Evolutionary conservation across 2,329 filamentous ascomycete genomes (phyloP).

Genomic region (Neoascochyta sp.): DNA sequence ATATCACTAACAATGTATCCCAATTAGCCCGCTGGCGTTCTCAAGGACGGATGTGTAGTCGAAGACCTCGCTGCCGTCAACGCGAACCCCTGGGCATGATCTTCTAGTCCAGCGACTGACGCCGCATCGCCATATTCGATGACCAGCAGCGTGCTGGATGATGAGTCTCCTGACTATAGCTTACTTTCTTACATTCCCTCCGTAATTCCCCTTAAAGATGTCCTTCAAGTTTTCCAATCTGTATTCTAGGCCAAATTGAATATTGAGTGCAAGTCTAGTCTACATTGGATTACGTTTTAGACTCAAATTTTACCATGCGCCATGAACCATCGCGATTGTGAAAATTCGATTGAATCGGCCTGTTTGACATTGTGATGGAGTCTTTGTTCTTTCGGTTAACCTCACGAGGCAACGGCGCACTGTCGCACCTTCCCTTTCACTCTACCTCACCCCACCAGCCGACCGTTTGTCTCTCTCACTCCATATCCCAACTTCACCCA

Average conservation of each 20-base stretch:
- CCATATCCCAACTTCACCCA: too few species aligned
- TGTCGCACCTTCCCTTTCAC: constrained; percentile 1
- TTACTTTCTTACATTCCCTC: constrained; percentile 10
- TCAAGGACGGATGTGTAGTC: constrained; percentile 7
- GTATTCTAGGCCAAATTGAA: constrained; percentile 14
- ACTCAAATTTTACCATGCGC: too few species aligned
- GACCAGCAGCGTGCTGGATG: too few species aligned
- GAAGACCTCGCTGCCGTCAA: constrained; percentile 17
- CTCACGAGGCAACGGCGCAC: constrained; percentile 1
- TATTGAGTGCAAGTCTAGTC: constrained; percentile 10
- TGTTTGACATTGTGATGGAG: too few species aligned
- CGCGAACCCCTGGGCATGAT: constrained; percentile 15
- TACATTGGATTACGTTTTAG: too few species aligned
- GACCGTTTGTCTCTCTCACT: too few species aligned
- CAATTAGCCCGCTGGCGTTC: constrained; percentile 12
- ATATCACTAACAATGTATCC: constrained; percentile 1
- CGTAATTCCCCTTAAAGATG: constrained; percentile 11
- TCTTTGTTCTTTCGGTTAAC: neutral
- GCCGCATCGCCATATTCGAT: too few species aligned
- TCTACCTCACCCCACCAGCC: neutral
- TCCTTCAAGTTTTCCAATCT: constrained; percentile 8
- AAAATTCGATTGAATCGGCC: too few species aligned
- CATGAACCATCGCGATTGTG: too few species aligned
- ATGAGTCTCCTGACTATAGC: constrained; percentile 8
- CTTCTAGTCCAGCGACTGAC: too few species aligned